Conservation (phyloP, 2,329 filamentous ascomycete species). For the Cladosporium phlei region DNA sequence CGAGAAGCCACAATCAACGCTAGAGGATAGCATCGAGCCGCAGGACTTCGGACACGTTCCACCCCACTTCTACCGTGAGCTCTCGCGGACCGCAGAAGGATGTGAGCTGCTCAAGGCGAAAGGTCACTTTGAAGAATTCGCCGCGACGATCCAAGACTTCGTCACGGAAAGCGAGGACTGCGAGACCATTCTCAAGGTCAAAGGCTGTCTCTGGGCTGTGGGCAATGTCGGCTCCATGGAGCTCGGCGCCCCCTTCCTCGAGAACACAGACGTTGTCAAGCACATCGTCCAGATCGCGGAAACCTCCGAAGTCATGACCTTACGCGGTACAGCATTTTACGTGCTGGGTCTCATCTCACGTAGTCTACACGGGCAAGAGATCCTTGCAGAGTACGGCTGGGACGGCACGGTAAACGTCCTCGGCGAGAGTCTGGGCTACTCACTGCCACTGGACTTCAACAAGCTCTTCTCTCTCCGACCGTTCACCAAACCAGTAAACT, state of each 20-base stretch:
- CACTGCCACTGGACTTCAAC: slow-evolving; percentile 72
- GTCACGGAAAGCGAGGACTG: slow-evolving; percentile 78
- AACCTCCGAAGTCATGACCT: slow-evolving; percentile 79
- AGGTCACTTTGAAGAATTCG: slow-evolving; percentile 94
- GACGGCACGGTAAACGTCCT: slow-evolving; percentile 80
- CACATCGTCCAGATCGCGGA: slow-evolving; percentile 87
- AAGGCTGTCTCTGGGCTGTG: slow-evolving; percentile 94
- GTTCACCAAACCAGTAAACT: slow-evolving; percentile 11
- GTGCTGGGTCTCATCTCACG: slow-evolving; percentile 88
- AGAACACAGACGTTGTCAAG: slow-evolving; percentile 81
- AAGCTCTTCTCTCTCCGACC: slow-evolving; percentile 66
- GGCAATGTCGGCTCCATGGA: slow-evolving; percentile 99
- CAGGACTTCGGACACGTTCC: slow-evolving; percentile 62
- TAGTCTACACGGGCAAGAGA: slow-evolving; percentile 86
- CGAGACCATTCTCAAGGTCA: slow-evolving; percentile 86
- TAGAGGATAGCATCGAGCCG: slow-evolving; percentile 44
- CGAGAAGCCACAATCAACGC: slow-evolving; percentile 46
- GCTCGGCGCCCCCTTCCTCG: slow-evolving; percentile 87
- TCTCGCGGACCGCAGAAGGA: slow-evolving; percentile 87
- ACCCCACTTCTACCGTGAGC: slow-evolving; percentile 95
- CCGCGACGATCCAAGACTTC: slow-evolving; percentile 78
- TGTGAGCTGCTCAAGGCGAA: slow-evolving; percentile 87
- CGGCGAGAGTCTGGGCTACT: slow-evolving; percentile 80
- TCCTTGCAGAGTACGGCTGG: slow-evolving; percentile 86
- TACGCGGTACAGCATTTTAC: slow-evolving; percentile 94